Conservation (phyloP, 352 stramenopile species). For the Phytophthora hybrid region DNA sequence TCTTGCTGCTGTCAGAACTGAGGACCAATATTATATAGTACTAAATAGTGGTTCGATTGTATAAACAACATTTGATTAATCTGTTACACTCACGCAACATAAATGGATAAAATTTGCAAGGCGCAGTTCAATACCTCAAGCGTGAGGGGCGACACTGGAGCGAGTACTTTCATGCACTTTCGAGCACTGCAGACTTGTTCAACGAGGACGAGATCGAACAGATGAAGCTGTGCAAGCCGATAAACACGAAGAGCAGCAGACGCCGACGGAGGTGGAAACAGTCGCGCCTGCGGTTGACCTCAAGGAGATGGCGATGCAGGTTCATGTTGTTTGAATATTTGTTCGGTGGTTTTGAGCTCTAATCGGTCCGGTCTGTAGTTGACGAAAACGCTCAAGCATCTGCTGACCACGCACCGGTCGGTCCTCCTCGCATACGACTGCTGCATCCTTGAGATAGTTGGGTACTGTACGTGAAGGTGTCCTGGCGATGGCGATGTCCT, state of each 20-base stretch:
- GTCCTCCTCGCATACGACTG: conserved; percentile 45
- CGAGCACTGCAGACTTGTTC: too few species aligned
- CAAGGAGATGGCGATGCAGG: conserved; percentile 43
- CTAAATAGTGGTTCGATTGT: too few species aligned
- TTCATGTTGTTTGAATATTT: not conserved
- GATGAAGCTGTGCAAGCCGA: conserved; percentile 1
- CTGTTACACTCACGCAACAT: too few species aligned
- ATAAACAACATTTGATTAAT: too few species aligned
- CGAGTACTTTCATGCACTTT: too few species aligned
- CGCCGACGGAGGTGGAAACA: conserved; percentile 9
- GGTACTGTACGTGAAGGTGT: too few species aligned
- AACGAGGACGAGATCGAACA: conserved; percentile 32
- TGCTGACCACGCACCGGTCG: conserved; percentile 44
- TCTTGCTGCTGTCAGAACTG: too few species aligned
- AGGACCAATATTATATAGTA: too few species aligned
- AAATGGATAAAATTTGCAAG: too few species aligned
- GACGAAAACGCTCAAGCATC: conserved; percentile 43
- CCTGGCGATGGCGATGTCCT: conserved; percentile 4
- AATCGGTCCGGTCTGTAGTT: conserved; percentile 11
- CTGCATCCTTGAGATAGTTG: not conserved
- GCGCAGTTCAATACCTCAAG: too few species aligned
- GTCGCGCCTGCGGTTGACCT: conserved; percentile 33
- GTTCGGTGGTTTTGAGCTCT: not conserved
- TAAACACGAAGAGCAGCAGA: conserved; percentile 22
- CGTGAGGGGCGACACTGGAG: too few species aligned